Conservation (phyloP, 176 grass and related monocot species). For the Dendrocalamus sinicus region DNA sequence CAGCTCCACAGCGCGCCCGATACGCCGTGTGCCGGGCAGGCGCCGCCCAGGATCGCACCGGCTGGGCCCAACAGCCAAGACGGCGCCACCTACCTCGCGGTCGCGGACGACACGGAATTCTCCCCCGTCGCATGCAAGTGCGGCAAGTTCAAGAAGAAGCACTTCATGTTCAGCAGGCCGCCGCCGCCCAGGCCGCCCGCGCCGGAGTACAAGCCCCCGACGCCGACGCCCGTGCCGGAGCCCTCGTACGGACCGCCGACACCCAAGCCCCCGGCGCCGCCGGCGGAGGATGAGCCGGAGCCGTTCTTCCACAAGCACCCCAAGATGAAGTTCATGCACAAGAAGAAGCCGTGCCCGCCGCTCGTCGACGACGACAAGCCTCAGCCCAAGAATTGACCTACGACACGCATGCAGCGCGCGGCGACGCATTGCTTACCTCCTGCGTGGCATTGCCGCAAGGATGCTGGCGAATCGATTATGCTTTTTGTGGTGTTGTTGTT, state of each 20-base stretch:
- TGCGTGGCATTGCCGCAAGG: neutral
- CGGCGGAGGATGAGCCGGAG: conserved; percentile 43
- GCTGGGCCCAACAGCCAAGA: conserved; percentile 1
- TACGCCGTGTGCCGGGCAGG: conserved; percentile 58
- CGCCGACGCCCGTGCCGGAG: conserved; percentile 19
- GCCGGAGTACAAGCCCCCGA: conserved; percentile 34
- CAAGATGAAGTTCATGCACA: conserved; percentile 58
- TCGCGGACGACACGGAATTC: conserved; percentile 31
- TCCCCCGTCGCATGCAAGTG: conserved; percentile 48
- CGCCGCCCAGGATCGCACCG: conserved; percentile 51
- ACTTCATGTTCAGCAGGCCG: conserved; percentile 57
- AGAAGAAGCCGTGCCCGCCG: conserved; percentile 69
- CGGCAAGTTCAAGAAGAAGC: conserved; percentile 58
- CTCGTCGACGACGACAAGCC: conserved; percentile 41
- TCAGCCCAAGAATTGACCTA: conserved; percentile 28
- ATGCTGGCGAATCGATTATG: neutral
- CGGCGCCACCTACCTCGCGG: conserved; percentile 32
- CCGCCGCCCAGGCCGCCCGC: conserved; percentile 47
- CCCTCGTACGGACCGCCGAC: conserved; percentile 40
- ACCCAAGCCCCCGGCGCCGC: conserved; percentile 37
- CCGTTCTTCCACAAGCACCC: conserved; percentile 63
- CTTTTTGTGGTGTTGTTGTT: neutral
- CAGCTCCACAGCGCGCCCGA: conserved; percentile 57
- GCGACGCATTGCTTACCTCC: neutral
- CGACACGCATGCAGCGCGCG: neutral